These are phyloP conservation scores for Melocanna baccifera DNA, from an alignment of 176 grass and related monocot species.

Conservation along the genomic window DNA sequence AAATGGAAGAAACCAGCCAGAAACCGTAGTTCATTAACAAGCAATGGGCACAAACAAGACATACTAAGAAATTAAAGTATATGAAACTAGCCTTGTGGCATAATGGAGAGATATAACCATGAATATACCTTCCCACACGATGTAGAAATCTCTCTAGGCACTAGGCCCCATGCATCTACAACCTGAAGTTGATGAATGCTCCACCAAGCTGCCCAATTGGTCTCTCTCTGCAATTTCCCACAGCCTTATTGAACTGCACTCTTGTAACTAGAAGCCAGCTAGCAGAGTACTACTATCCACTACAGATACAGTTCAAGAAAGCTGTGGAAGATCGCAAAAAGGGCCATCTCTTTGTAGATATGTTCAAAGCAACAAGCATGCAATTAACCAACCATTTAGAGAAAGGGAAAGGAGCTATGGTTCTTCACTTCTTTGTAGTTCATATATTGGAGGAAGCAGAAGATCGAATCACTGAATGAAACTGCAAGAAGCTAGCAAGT, in stretches of 20 bases:
- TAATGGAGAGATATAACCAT: neutral
- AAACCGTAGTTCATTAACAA: neutral
- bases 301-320: constrained; percentile 97
- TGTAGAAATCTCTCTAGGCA: neutral
- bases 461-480: neutral
- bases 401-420: neutral
- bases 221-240: constrained; percentile 82
- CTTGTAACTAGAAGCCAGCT: constrained; percentile 8
- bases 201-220: constrained; percentile 29
- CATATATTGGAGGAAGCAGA: neutral
- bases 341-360: constrained; percentile 41
- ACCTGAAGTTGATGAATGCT: neutral
- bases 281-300: neutral
- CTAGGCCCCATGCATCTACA: neutral
- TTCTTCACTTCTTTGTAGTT: neutral
- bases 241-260: constrained; percentile 94
- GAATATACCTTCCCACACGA: neutral
- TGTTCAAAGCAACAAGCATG: neutral
- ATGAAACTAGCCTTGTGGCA: constrained; percentile 1
- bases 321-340: constrained; percentile 99
- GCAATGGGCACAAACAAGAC: neutral
- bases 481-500: neutral
- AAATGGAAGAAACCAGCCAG: neutral
- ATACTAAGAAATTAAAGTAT: neutral
- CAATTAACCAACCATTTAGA: neutral